Base-by-base conservation (phyloP, 192 early-diverging fungal species). In the Globomyces pollinis-pini region DNA sequence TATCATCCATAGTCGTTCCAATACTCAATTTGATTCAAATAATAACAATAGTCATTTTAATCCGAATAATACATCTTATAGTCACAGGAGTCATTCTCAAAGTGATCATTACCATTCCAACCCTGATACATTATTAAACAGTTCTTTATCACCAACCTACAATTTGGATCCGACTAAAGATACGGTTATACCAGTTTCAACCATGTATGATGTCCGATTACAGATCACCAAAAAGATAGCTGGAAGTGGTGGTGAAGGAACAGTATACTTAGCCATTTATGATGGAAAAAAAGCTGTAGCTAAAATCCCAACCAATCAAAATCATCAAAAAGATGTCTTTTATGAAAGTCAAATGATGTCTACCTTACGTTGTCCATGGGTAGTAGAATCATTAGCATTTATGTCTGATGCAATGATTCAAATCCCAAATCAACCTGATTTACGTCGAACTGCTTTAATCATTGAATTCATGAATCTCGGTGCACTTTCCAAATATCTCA, bases 401-500 rank as follows among this genome's bases (percentile, higher is more conserved):
- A 24, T 54, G 38, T 21, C 29, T 34, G 44, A 26, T 26, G 44
- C 44, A 12, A 28, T 26, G 5, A 47, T 47, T 47, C 20, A 18
- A 5, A 1, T 54, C 29, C 52, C 52, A 21, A 26, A 47, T 12
- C 23, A 47, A 26, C 23, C 23, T 12, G 44, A 47, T 47, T 28
- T 1, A 4, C 23, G 23, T 6, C 24, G 52, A 38, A 28, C 35
- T 31, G 21, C 21, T 15, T 24, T 54, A 24, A 23, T 54, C 35
- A 36, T 54, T 24, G 52, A 54, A 31, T 54, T 20, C 21, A 54
- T 54, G 52, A 54, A 54, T 26, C 38, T 39, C n/a, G 38, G 38
- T 18, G 38, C 38, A 13, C 12, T 39, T 13, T 39, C 38, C 12
- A 13, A 13, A n/a, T 39, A 39, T 18, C 38, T 39, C 38, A 39